Evolutionary conservation across 1,139 yeast species (phyloP).

Genomic region (Saccharomyces pastorianus): DNA sequence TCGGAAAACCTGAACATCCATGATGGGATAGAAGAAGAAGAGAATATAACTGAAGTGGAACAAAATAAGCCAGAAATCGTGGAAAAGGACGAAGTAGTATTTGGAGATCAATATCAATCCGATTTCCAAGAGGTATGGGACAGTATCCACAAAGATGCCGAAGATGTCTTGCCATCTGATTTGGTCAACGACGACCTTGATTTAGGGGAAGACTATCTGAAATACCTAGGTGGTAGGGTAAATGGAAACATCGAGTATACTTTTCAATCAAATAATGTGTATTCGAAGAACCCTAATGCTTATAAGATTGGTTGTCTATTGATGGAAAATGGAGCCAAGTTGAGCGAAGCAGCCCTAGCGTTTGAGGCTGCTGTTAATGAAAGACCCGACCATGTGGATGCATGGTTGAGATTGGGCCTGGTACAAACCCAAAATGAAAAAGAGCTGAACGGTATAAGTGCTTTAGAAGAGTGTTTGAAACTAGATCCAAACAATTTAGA

Average conservation of each 20-base stretch:
- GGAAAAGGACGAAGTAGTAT: constrained; percentile 34
- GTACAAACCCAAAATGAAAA: constrained; percentile 96
- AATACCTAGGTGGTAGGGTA: constrained; percentile 53
- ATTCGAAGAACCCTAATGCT: constrained; percentile 66
- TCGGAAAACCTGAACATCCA: constrained; percentile 24
- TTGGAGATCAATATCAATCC: constrained; percentile 54
- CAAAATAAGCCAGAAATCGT: constrained; percentile 11
- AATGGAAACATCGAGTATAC: constrained; percentile 70
- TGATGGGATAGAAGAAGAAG: constrained; percentile 16
- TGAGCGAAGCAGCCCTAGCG: constrained; percentile 90
- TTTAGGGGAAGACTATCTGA: constrained; percentile 1
- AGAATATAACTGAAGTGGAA: constrained; percentile 9
- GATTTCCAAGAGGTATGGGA: constrained; percentile 71
- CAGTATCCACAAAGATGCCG: constrained; percentile 48
- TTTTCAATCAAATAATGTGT: constrained; percentile 77
- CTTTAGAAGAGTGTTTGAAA: constrained; percentile 79
- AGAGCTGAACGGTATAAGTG: constrained; percentile 87
- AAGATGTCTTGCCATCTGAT: constrained; percentile 43
- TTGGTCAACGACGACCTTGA: constrained; percentile 39
- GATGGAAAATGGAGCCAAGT: constrained; percentile 95
- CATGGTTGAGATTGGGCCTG: constrained; percentile 88
- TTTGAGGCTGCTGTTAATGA: constrained; percentile 93
- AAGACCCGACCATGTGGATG: constrained; percentile 70
- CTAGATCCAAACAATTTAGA: constrained; percentile 69
- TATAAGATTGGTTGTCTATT: constrained; percentile 83